phyloP scores from a whole-genome alignment of 768 basidiomycete genomes.

The Phylloporus sp. region DNA sequence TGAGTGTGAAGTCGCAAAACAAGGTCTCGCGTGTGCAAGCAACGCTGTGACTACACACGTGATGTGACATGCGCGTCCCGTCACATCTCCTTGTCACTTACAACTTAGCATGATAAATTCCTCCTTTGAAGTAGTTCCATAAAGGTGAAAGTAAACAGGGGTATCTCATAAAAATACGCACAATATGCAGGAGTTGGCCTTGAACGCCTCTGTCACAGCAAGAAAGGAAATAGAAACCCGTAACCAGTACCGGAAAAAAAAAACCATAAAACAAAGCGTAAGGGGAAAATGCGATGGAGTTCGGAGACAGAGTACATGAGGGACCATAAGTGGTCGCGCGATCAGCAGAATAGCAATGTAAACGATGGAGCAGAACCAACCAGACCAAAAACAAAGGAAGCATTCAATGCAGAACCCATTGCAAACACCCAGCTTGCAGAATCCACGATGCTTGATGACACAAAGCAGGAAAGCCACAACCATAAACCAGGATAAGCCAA shows the following conservation, averaged over 20 bases:
- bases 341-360: slow-evolving; percentile 19
- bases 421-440: slow-evolving; percentile 3
- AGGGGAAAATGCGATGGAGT: not conserved
- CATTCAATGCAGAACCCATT: slow-evolving; percentile 6
- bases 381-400: slow-evolving; percentile 1
- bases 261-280: slow-evolving; percentile 4
- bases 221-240: slow-evolving; percentile 15
- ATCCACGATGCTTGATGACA: slow-evolving; percentile 13
- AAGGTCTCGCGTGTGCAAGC: slow-evolving; percentile 4
- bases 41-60: slow-evolving; percentile 14
- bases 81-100: slow-evolving; percentile 16
- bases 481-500: slow-evolving; percentile 6
- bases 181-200: slow-evolving; percentile 7
- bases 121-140: not conserved
- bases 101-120: not conserved
- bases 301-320: slow-evolving; percentile 3
- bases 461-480: slow-evolving; percentile 4
- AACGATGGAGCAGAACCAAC: slow-evolving; percentile 1
- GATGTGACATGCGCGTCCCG: slow-evolving; percentile 25
- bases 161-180: slow-evolving; percentile 25
- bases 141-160: slow-evolving; percentile 14
- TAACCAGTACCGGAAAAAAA: slow-evolving; percentile 20
- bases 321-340: slow-evolving; percentile 4
- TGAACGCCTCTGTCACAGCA: slow-evolving; percentile 1
- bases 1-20: not conserved